phyloP scores from a whole-genome alignment of 495 filamentous ascomycete genomes.

The Bacidia gigantensis region DNA sequence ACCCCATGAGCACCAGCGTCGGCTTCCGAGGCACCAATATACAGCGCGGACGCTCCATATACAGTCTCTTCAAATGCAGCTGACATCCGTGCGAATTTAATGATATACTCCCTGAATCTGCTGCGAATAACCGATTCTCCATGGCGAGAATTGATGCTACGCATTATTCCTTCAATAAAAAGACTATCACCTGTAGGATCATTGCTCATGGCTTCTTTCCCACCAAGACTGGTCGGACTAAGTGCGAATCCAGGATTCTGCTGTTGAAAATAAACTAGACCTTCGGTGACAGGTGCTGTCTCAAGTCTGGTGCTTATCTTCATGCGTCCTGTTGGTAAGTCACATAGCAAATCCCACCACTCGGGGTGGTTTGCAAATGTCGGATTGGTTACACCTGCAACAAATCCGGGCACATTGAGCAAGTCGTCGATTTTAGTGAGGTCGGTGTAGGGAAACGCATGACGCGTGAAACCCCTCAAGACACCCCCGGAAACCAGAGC shows the following conservation, averaged over 20 bases:
- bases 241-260: conserved; percentile 47
- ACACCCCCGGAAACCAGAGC: conserved; percentile 89
- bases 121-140: conserved; percentile 82
- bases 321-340: conserved; percentile 81
- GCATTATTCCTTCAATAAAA: conserved; percentile 77
- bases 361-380: conserved; percentile 87
- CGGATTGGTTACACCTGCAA: conserved; percentile 95
- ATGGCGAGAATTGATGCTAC: conserved; percentile 69
- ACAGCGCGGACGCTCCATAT: conserved; percentile 80
- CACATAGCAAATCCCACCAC: conserved; percentile 97
- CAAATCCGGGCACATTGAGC: conserved; percentile 88
- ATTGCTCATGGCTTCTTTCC: conserved; percentile 22
- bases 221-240: conserved; percentile 20
- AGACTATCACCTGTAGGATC: conserved; percentile 79
- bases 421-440: conserved; percentile 96
- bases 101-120: conserved; percentile 82
- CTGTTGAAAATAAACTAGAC: conserved; percentile 72
- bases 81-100: conserved; percentile 79
- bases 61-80: conserved; percentile 92
- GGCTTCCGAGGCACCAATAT: conserved; percentile 59
- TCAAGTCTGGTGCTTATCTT: conserved; percentile 82
- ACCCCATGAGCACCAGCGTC: conserved; percentile 47
- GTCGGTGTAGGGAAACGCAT: conserved; percentile 97
- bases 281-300: conserved; percentile 61
- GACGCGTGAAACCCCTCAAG: conserved; percentile 87